Evolutionary conservation across 768 basidiomycete genomes (phyloP), one percentile per base, ranked within the genome.

Genomic region (Hericium rajendrae): DNA sequence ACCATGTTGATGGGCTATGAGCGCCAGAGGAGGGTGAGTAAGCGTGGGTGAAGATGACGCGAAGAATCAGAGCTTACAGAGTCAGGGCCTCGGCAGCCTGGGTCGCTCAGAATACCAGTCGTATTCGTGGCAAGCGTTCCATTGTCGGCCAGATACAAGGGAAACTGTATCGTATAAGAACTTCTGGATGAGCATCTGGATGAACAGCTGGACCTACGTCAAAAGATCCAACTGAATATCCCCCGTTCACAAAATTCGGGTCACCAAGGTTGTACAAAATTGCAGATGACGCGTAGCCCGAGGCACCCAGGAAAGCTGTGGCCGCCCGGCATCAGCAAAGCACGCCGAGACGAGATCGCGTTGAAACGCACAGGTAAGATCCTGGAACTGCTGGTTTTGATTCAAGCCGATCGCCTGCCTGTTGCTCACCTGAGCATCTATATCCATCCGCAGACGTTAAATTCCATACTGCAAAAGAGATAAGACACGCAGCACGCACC

Each of bases 221-320:
- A 52, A 83, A 78, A 5, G 71, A 69, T 1, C 73, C 74, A 24
- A 82, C 70, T 0, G 79, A 77, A 60, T 78, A 82, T 3, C 68
- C 70, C 9, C 66, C 68, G 49, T 69, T 62, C n/a, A 78, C 66
- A 62, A 83, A 84, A 2, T 76, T 68, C 6, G 80, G 78, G 28
- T 73, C 66, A 0, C 67, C 67, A 4, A 82, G 67, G 55, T 73
- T 64, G 60, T 80, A 83, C 22, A 78, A 63, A 10, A 78, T 74
- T 1, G 72, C 71, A 6, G 80, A 76, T 10, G 77, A 75, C 12
- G 81, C 78, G 59, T 75, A 82, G 12, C 81, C 81, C 8, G 81
- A 77, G 8, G 80, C 81, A 40, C 77, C 74, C 41, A 79, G 65
- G 67, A 81, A 82, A 3, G 74, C 78, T 81, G 59, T n/a, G 22